phyloP scores from a whole-genome alignment of 805 yeast genomes.

The Ogataea thermomethanolica region DNA sequence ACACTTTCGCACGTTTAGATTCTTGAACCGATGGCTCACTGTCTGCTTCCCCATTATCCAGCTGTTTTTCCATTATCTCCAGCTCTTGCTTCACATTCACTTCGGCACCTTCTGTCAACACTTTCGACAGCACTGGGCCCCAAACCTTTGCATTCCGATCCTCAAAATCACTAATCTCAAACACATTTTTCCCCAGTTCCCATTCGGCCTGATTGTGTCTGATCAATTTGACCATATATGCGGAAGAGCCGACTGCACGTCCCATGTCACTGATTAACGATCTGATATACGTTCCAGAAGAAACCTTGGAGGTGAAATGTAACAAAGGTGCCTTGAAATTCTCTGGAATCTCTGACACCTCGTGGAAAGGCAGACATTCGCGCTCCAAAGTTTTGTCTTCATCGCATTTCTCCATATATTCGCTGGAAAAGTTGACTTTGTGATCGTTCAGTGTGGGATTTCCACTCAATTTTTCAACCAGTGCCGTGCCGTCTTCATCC shows the following conservation, averaged over 20 bases:
- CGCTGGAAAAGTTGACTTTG: slow-evolving; percentile 54
- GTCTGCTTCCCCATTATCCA: slow-evolving; percentile 1
- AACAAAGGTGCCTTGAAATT: slow-evolving; percentile 59
- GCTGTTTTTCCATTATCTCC: neutral
- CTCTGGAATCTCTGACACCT: slow-evolving; percentile 37
- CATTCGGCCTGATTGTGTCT: slow-evolving; percentile 81
- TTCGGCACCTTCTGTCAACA: slow-evolving; percentile 44
- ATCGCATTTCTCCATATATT: slow-evolving; percentile 46
- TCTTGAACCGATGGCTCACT: slow-evolving; percentile 6
- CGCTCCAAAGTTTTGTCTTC: slow-evolving; percentile 32
- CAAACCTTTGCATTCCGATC: slow-evolving; percentile 60
- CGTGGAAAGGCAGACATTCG: slow-evolving; percentile 39
- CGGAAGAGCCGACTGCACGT: slow-evolving; percentile 70
- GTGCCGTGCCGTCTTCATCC: slow-evolving; percentile 46
- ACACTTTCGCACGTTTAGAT: slow-evolving; percentile 6
- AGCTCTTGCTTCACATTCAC: slow-evolving; percentile 40
- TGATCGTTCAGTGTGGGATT: slow-evolving; percentile 63
- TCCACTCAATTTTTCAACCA: slow-evolving; percentile 35
- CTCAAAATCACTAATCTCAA: slow-evolving; percentile 63
- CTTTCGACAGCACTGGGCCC: slow-evolving; percentile 59
- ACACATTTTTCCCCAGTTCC: slow-evolving; percentile 68
- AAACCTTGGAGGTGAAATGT: slow-evolving; percentile 73
- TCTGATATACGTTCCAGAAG: slow-evolving; percentile 94
- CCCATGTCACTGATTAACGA: slow-evolving; percentile 88
- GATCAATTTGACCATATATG: slow-evolving; percentile 82